Evolutionary conservation across 331 rosid species (phyloP).

Genomic region (Cucumis variabilis): DNA sequence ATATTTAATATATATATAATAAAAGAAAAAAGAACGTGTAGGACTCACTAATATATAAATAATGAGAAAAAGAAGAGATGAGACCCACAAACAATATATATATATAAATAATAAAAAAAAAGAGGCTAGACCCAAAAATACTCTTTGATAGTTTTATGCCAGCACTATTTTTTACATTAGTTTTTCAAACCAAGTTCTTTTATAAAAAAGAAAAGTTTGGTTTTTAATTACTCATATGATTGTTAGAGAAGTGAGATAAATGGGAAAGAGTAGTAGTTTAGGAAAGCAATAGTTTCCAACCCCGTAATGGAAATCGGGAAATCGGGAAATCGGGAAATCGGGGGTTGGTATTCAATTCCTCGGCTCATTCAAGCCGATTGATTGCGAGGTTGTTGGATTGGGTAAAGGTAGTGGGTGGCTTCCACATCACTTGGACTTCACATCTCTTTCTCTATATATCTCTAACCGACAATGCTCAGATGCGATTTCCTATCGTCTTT

Average conservation of each 20-base stretch:
- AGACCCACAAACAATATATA: too few relatives aligned
- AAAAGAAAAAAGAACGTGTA: too few relatives aligned
- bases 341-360: constrained; percentile 31
- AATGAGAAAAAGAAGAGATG: too few relatives aligned
- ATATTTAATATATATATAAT: too few relatives aligned
- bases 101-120: too few relatives aligned
- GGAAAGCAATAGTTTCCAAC: constrained; percentile 24
- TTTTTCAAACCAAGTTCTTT: too few relatives aligned
- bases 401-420: not conserved
- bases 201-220: too few relatives aligned
- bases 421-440: not conserved
- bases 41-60: too few relatives aligned
- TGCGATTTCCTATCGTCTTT: not conserved
- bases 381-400: constrained; percentile 27
- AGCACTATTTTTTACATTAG: too few relatives aligned
- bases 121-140: too few relatives aligned
- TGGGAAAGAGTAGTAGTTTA: not conserved
- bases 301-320: constrained; percentile 9
- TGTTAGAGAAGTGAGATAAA: not conserved
- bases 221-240: too few relatives aligned
- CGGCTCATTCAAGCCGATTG: constrained; percentile 16
- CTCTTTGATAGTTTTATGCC: too few relatives aligned
- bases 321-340: constrained; percentile 19
- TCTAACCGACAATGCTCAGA: not conserved
- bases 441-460: not conserved